Conservation (phyloP, 306 rosid genomes). For the Quercus dentata region DNA sequence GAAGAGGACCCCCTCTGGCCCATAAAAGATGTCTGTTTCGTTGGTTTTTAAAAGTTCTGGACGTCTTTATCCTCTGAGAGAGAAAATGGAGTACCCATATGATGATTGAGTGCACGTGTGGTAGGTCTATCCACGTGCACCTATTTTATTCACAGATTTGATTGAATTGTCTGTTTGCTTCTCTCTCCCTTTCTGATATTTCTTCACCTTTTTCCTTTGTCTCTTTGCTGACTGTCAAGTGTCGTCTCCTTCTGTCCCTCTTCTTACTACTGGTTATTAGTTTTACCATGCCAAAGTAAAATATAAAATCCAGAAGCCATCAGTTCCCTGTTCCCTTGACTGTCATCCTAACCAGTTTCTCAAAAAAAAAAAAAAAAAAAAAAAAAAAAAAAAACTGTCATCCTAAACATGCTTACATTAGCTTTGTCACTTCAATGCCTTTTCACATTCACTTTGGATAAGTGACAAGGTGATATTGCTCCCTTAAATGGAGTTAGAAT, state of each 20-base stretch:
- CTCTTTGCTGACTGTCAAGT: background rate
- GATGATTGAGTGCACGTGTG: conserved; percentile 96
- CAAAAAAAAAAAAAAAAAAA: too few relatives aligned
- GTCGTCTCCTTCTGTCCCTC: background rate
- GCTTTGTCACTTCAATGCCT: background rate
- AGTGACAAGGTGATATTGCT: background rate
- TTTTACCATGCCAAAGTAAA: background rate
- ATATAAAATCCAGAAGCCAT: background rate
- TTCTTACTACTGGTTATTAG: background rate
- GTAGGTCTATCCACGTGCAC: conserved; percentile 88
- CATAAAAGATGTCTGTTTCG: conserved; percentile 13
- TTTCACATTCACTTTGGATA: background rate
- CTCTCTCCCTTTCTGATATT: background rate
- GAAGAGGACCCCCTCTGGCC: background rate
- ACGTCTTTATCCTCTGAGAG: conserved; percentile 34
- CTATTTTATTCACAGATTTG: conserved; percentile 58
- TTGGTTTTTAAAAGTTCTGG: conserved; percentile 26
- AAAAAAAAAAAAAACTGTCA: too few relatives aligned
- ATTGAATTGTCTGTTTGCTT: conserved; percentile 41
- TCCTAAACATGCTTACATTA: background rate
- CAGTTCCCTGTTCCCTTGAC: background rate
- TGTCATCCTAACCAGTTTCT: background rate
- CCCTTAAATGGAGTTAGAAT: background rate
- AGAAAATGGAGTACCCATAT: background rate
- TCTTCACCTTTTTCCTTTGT: background rate